Base-by-base conservation (phyloP, 805 yeast species). In the Candida dajiaensis region DNA sequence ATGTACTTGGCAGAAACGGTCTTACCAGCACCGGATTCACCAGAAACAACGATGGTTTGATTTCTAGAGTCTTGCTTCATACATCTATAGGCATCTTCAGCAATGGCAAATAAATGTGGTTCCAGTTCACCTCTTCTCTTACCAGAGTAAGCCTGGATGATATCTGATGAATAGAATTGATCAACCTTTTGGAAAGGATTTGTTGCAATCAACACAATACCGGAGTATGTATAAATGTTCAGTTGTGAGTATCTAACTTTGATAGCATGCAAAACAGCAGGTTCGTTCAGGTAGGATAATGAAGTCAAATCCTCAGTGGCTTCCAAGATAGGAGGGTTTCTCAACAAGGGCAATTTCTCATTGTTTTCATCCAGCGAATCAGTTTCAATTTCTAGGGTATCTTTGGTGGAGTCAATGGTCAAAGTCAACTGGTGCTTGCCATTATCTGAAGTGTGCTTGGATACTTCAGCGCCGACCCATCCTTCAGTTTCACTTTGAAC, bases 1-100 rank as follows among this genome's bases (percentile, higher is more conserved):
- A 92, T 92, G 66, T 87, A 92, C 65, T 92, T 92, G 36, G 99
- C 99, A 52, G 94, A 83, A 38, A 92, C 98, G 5, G 98, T 94
- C 61, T 92, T 94, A 66, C 99, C 99, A 25, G 99, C 98, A 67
- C 99, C 99, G 7, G 96, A 87, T 69, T 92, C 99, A 69, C 99
- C 99, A 57, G 90, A 81, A 16, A 92, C 98, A 16, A 92, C 97
- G 52, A 92, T 90, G 1, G 99, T 92, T 69, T 92, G 99, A 69
- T 92, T 90, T 57, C 80, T 75, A 37, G 78, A 72, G 57, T 89
- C 95, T 42, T 83, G 76, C 59, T 86, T 85, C 99, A 92, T 92
- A 62, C 95, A 84, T 58, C 96, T 77, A 65, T 89, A 90, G 6
- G 98, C 97, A 60, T 94, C 97, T 67, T 90, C 98, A 23, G 99